phyloP scores from a whole-genome alignment of 2,329 filamentous ascomycete genomes.

The Exophiala sp. region DNA sequence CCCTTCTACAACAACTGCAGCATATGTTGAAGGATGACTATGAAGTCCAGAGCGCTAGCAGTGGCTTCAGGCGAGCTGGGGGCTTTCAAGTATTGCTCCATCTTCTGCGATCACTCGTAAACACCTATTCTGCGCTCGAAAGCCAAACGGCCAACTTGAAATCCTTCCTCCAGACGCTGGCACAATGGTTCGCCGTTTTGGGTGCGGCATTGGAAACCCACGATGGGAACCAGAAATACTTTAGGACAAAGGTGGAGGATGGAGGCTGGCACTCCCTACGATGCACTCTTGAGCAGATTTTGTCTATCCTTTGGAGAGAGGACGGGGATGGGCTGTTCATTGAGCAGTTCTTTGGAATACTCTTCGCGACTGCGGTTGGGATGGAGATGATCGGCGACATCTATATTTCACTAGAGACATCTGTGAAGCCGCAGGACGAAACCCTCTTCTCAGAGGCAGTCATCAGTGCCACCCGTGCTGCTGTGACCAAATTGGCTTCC shows the following conservation, averaged over 20 bases:
- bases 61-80: constrained; percentile 73
- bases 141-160: constrained; percentile 10
- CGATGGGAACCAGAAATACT: constrained; percentile 81
- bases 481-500: constrained; percentile 20
- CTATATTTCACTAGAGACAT: constrained; percentile 35
- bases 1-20: constrained; percentile 59
- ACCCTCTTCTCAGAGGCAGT: constrained; percentile 8
- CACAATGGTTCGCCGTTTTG: constrained; percentile 53
- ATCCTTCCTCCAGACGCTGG: constrained; percentile 63
- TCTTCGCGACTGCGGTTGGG: constrained; percentile 73
- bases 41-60: constrained; percentile 53
- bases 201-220: constrained; percentile 71
- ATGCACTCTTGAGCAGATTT: constrained; percentile 45
- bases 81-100: constrained; percentile 72
- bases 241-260: constrained; percentile 66
- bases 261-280: constrained; percentile 75
- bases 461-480: constrained; percentile 5
- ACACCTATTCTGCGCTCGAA: constrained; percentile 60
- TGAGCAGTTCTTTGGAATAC: constrained; percentile 75
- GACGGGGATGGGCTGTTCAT: constrained; percentile 44
- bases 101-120: constrained; percentile 63
- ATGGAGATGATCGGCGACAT: constrained; percentile 67
- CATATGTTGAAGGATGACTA: constrained; percentile 55
- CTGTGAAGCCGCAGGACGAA: constrained; percentile 6
- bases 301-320: constrained; percentile 10